Conservation (phyloP, 2,329 filamentous ascomycete genomes). For the Sclerotinia trifoliorum region DNA sequence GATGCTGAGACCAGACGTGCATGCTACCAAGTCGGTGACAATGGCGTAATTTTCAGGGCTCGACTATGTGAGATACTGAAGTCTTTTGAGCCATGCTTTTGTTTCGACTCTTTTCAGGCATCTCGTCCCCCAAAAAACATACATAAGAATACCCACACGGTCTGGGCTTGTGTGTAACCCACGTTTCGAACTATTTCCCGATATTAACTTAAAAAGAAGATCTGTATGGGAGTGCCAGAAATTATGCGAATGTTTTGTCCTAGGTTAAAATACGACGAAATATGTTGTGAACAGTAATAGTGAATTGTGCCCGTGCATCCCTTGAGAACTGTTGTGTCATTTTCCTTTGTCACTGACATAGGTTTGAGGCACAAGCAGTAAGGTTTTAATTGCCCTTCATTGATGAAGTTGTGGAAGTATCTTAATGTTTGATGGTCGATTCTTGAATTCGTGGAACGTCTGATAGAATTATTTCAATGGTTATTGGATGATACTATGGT, state of each 20-base stretch:
- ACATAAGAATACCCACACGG: background rate
- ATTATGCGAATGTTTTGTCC: background rate
- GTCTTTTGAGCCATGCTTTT: background rate
- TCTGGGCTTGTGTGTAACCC: background rate
- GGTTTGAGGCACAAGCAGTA: no score
- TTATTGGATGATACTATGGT: background rate
- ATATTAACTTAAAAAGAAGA: background rate
- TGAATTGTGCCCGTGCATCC: conserved; percentile 6
- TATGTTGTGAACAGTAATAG: background rate
- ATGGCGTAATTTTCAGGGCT: background rate
- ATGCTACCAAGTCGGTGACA: conserved; percentile 20
- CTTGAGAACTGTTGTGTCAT: conserved; percentile 20
- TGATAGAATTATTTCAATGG: background rate
- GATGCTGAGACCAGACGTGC: conserved; percentile 23
- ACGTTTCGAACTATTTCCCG: background rate
- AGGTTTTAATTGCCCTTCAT: no score
- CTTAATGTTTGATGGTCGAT: no score
- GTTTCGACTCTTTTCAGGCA: background rate
- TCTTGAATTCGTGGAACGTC: background rate
- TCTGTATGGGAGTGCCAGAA: background rate
- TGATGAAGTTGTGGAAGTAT: no score
- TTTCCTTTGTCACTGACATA: no score
- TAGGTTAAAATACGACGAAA: background rate
- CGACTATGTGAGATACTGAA: background rate
- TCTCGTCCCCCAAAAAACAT: background rate